Evolutionary conservation across 2,329 filamentous ascomycete species (phyloP), one percentile per base, ranked within the genome.

Genomic region (Lachnellula hyalina): DNA sequence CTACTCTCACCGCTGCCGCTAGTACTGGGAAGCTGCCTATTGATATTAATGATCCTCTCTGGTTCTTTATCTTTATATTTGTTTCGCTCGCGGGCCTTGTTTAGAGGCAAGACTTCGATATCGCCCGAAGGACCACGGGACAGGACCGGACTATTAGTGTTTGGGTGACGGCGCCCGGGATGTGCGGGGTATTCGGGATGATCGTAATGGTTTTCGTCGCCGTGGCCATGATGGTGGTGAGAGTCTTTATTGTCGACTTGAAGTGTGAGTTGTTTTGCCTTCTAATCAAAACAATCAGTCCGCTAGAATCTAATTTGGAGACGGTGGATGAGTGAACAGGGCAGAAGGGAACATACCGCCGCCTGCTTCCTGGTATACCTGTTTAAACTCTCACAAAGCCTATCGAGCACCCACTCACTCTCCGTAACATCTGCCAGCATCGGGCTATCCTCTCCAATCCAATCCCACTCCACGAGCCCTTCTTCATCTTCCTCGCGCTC

Each of bases 371-470:
- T 62, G 8, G 67, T 70, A 56, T 73, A 74, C 19, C 72, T 59
- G 57, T 69, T 68, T 64, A 89, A 67, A 65, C 83, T 86, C 68
- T 87, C 84, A 64, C 82, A 84, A 12, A 89, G 69, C 35, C 83
- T 75, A 66, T 86, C 80, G 2, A 89, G 71, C 53, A 89, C 72
- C 80, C 85, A 89, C 67, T 87, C 83, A 0, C 83, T 76, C 70
- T 89, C 86, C 6, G 74, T 78, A 57, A 81, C 71, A 46, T 79
- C 77, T 3, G 81, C 79, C 63, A 88, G 72, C 78, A 89, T 81
- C 0, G 86, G 86, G 63, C 83, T 86, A 54, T 82, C 76, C 61
- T 86, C 79, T 0, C 85, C 84, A 52, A 89, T 82, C 86, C 86
- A 89, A 64, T 89, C 85, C 85, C 85, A 88, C 35, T 86, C 79